These are phyloP conservation scores for Saturnispora quitensis DNA, from an alignment of 805 yeast genomes.

Conservation along the genomic window DNA sequence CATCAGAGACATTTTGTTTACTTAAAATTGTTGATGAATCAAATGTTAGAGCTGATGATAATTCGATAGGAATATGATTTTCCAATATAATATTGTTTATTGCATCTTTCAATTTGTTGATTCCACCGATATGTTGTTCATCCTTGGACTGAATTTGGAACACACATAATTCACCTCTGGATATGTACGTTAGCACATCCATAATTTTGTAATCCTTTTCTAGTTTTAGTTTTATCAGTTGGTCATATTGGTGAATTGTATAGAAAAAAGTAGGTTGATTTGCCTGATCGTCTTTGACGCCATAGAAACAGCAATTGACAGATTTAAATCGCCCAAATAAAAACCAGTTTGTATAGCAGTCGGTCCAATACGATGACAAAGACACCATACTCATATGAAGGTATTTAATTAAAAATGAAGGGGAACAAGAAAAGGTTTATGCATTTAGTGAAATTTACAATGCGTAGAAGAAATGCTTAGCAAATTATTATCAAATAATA, in stretches of 20 bases:
- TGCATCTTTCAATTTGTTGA: slow-evolving; percentile 26
- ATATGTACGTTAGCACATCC: slow-evolving; percentile 24
- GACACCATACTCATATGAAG: not conserved
- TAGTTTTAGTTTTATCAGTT: slow-evolving; percentile 19
- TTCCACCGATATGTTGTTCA: slow-evolving; percentile 16
- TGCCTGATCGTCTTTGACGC: slow-evolving; percentile 13
- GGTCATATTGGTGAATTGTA: slow-evolving; percentile 23
- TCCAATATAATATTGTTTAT: slow-evolving; percentile 25
- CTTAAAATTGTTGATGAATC: slow-evolving; percentile 15
- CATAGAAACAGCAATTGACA: slow-evolving; percentile 27
- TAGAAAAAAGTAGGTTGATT: slow-evolving; percentile 14
- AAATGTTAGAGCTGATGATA: slow-evolving; percentile 22
- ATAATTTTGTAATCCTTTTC: slow-evolving; percentile 22
- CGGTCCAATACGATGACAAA: not conserved
- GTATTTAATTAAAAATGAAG: not conserved
- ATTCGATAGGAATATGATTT: slow-evolving; percentile 18
- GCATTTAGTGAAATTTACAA: not conserved
- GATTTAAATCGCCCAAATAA: not conserved
- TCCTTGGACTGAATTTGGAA: slow-evolving; percentile 21
- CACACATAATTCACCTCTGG: slow-evolving; percentile 25
- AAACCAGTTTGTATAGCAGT: slow-evolving; percentile 3
- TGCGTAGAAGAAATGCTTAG: not conserved
- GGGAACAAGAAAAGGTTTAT: not conserved
- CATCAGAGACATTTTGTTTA: not conserved
- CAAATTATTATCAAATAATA: not conserved